Evolutionary conservation across 2,329 filamentous ascomycete genomes (phyloP).

Genomic region (Arachnomyces sp.): DNA sequence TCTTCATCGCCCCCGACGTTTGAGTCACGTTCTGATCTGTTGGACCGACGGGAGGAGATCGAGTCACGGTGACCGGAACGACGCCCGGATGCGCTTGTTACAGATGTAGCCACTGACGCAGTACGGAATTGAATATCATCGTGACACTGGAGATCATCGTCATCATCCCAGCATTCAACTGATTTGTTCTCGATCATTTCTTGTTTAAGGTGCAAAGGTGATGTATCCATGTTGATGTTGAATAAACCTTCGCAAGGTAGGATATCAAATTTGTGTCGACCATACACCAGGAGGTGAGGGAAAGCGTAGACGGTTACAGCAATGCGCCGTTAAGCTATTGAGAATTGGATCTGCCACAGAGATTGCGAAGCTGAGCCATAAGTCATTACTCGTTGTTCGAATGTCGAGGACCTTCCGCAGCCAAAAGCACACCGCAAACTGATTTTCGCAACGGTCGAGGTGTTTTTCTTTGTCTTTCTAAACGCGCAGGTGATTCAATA

Average conservation of each 20-base stretch:
- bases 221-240: slow-evolving; percentile 32
- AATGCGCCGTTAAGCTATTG: neutral
- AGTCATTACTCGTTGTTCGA: too few relatives aligned
- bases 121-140: slow-evolving; percentile 40
- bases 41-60: slow-evolving; percentile 72
- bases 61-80: slow-evolving; percentile 57
- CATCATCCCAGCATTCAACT: slow-evolving; percentile 45
- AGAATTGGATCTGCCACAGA: neutral
- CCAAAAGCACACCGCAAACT: too few relatives aligned
- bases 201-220: slow-evolving; percentile 21
- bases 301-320: neutral
- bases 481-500: too few relatives aligned
- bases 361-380: too few relatives aligned
- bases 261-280: too few relatives aligned
- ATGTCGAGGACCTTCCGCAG: too few relatives aligned
- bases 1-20: slow-evolving; percentile 70
- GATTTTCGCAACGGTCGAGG: too few relatives aligned
- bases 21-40: slow-evolving; percentile 74
- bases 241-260: too few relatives aligned
- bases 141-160: slow-evolving; percentile 40
- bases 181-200: slow-evolving; percentile 27
- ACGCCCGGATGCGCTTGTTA: slow-evolving; percentile 36
- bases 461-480: too few relatives aligned
- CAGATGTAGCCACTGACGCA: slow-evolving; percentile 38
- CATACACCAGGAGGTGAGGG: neutral